Evolutionary conservation across 2,329 filamentous ascomycete genomes (phyloP).

Genomic region (Scolecobasidium constrictum): DNA sequence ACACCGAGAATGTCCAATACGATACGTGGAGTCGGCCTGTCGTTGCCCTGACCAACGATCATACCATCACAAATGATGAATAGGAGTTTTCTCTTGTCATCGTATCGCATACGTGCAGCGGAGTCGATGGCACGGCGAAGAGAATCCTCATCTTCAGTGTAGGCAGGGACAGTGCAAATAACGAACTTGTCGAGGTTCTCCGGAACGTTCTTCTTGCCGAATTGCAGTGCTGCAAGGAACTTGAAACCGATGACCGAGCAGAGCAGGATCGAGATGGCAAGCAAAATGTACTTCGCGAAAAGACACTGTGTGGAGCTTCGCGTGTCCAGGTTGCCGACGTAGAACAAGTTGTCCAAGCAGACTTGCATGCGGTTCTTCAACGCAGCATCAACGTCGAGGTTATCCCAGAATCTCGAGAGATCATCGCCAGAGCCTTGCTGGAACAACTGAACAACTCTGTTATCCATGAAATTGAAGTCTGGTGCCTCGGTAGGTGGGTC

Average conservation of each 20-base stretch:
- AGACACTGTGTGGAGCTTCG: constrained; percentile 74
- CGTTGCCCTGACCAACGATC: constrained; percentile 98
- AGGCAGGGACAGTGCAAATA: constrained; percentile 94
- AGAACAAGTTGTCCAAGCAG: constrained; percentile 91
- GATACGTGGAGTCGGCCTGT: constrained; percentile 87
- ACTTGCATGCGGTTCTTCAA: constrained; percentile 59
- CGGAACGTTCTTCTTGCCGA: constrained; percentile 78
- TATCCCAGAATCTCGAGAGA: constrained; percentile 72
- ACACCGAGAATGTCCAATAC: constrained; percentile 96
- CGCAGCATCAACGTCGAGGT: constrained; percentile 47
- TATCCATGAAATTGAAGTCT: constrained; percentile 71
- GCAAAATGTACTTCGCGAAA: constrained; percentile 81
- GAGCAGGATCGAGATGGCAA: constrained; percentile 73
- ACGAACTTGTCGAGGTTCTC: constrained; percentile 98
- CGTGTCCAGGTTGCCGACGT: constrained; percentile 83
- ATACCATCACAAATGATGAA: constrained; percentile 94
- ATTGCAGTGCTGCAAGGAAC: constrained; percentile 92
- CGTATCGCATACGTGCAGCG: constrained; percentile 87
- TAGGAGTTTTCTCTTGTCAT: constrained; percentile 94
- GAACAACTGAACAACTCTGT: constrained; percentile 65
- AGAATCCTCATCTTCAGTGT: constrained; percentile 97
- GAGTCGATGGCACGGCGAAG: constrained; percentile 95
- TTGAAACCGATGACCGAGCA: constrained; percentile 84
- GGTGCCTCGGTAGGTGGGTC: constrained; percentile 31
- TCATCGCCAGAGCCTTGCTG: constrained; percentile 64